Evolutionary conservation across 2,329 filamentous ascomycete genomes (phyloP), one percentile per base, ranked within the genome.

Genomic region (Hypoxylon sp.): DNA sequence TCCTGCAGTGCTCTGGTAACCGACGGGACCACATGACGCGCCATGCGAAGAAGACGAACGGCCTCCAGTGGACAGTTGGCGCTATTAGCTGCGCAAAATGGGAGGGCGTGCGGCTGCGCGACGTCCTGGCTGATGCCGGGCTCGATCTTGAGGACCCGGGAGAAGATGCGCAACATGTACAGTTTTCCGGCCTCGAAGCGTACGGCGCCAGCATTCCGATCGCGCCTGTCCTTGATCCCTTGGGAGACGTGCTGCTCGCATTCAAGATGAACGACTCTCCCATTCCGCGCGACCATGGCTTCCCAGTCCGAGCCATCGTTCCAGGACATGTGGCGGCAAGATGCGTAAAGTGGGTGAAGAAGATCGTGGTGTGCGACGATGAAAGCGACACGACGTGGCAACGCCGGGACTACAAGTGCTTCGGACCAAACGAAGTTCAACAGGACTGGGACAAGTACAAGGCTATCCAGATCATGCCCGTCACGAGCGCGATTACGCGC

Each of bases 271-370:
- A 90, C 60, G 86, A 84, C 46, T 69, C 81, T 55, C 78, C 83
- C 0, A 75, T 90, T 1, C 85, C 86, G 0, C 80, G 79, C 1
- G 87, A 89, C 57, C 88, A 90, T 64, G 88, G 88, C 0, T 89
- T 81, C 63, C 88, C 88, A 0, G 72, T 89, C 11, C 78, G 86
- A 1, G 81, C 82, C 0, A 76, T 89, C 2, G 84, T 89, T 0
- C 85, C 87, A 0, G 88, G 88, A 0, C 82, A 85, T 47, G 87
- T 89, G 1, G 88, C 86, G 0, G 88, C 87, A 1, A 79, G 87
- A 1, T 86, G 83, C 4, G 87, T 89, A 62, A 90, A 90, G 68
- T 90, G 87, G 88, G 75, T 90, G 1, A 84, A 80, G 59, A 82
- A 82, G 40, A 85, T 90, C 50, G 80, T 83, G 0, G 77, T 90